A percentile compares a stretch with the other conserved stretches of the same genome.
phyloP scores from a whole-genome alignment of 208 protist species.

The Trypanosoma melophagium region DNA sequence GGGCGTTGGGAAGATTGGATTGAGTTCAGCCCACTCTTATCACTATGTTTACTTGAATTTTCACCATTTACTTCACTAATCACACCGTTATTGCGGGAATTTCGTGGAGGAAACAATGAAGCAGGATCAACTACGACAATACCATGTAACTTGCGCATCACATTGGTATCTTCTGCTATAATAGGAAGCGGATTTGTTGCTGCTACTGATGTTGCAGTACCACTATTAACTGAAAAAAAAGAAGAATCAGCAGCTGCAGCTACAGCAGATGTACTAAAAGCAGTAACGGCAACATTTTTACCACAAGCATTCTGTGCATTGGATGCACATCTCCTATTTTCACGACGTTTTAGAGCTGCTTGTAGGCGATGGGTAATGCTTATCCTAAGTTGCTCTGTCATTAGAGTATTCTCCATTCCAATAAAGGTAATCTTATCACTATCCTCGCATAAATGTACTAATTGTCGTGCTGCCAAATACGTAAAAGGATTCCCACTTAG shows the following conservation, averaged over 20 bases:
- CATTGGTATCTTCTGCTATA: neutral
- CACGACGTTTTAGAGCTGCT: conserved; percentile 34
- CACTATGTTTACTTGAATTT: neutral
- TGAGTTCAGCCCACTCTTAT: neutral
- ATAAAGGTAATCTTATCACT: conserved; percentile 34
- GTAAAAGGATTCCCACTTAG: conserved; percentile 66
- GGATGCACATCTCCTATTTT: conserved; percentile 13
- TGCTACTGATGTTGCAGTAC: neutral
- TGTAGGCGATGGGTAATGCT: conserved; percentile 35
- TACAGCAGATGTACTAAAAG: no score
- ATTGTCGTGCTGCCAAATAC: conserved; percentile 53
- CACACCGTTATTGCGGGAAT: neutral
- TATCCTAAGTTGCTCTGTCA: conserved; percentile 27
- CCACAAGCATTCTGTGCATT: neutral
- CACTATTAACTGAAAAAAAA: neutral
- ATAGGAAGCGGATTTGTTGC: neutral
- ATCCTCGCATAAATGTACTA: conserved; percentile 54
- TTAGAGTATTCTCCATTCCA: conserved; percentile 31
- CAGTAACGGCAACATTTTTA: no score
- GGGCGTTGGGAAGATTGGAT: neutral
- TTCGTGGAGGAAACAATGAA: neutral
- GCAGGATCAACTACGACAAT: neutral
- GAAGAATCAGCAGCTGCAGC: no score
- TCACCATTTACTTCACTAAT: neutral
- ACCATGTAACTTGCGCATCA: neutral